Conservation (phyloP, 768 basidiomycete species). For the Amanita rimosa region DNA sequence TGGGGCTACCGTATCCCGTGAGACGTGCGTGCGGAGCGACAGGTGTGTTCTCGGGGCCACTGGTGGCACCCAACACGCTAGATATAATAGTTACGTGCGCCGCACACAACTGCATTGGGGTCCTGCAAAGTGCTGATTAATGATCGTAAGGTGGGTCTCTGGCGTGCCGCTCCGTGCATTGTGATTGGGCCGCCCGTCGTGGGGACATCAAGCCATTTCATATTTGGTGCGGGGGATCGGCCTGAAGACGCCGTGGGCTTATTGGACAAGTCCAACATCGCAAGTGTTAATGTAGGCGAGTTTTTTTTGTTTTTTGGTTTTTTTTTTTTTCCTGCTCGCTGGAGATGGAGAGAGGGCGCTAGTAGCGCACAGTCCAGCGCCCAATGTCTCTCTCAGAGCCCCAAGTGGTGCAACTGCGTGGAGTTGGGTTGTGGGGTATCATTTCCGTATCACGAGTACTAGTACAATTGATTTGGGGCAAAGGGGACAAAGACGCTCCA, state of each 20-base stretch:
- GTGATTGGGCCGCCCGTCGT: background rate
- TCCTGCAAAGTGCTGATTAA: background rate
- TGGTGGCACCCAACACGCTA: background rate
- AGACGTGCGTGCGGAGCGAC: background rate
- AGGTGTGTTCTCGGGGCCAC: background rate
- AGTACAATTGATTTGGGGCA: no score
- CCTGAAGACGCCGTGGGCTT: background rate
- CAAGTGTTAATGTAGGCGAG: no score
- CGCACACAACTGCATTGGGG: conserved; percentile 1
- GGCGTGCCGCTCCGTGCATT: background rate
- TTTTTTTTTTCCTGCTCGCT: no score
- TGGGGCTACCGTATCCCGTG: background rate
- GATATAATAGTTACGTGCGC: conserved; percentile 1
- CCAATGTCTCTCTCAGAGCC: no score
- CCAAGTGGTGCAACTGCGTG: no score
- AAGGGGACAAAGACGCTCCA: no score
- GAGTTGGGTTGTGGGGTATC: no score
- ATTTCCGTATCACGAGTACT: no score
- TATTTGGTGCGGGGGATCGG: background rate
- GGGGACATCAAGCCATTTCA: background rate
- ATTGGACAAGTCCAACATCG: no score
- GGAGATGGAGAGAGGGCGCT: no score
- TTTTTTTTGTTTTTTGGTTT: no score
- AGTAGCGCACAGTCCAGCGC: no score
- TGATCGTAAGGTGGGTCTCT: background rate